These are phyloP conservation scores for Tylopilus cervinicoccineus DNA, from an alignment of 768 basidiomycete species.

Conservation along the genomic window DNA sequence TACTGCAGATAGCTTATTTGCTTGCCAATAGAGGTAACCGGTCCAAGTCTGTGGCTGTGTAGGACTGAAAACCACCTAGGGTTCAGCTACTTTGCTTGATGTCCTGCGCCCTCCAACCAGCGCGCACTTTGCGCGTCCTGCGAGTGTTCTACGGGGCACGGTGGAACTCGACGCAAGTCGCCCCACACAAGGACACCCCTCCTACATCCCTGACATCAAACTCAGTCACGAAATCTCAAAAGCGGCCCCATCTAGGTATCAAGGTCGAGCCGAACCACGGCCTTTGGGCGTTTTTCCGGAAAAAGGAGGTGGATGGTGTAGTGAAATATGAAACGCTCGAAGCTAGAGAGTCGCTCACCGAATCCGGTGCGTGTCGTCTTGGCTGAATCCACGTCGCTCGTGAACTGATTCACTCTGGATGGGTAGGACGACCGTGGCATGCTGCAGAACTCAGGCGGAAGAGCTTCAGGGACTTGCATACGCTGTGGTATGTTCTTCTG, in stretches of 20 bases:
- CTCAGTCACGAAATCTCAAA: conserved; percentile 24
- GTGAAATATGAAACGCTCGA: conserved; percentile 51
- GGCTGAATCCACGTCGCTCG: background rate
- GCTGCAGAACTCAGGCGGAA: conserved; percentile 85
- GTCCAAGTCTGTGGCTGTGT: conserved; percentile 5
- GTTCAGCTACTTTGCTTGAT: conserved; percentile 8
- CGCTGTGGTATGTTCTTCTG: conserved; percentile 88
- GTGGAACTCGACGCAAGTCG: conserved; percentile 20
- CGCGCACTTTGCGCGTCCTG: conserved; percentile 16
- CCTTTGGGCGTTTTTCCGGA: conserved; percentile 73
- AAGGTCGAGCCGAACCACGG: conserved; percentile 61
- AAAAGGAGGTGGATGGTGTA: conserved; percentile 47
- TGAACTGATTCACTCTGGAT: conserved; percentile 5
- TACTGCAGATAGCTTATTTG: no score
- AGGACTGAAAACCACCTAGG: background rate
- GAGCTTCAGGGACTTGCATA: conserved; percentile 90
- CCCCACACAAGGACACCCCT: background rate
- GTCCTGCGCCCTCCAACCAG: conserved; percentile 18
- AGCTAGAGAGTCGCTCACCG: conserved; percentile 26
- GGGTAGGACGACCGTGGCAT: conserved; percentile 81
- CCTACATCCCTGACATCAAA: background rate
- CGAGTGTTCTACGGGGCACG: conserved; percentile 15
- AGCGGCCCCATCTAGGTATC: conserved; percentile 42
- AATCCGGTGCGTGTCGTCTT: conserved; percentile 32
- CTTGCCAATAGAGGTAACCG: no score